These are phyloP conservation scores for Hortaea werneckii DNA, from an alignment of 2,329 filamentous ascomycete species.

Conservation along the genomic window DNA sequence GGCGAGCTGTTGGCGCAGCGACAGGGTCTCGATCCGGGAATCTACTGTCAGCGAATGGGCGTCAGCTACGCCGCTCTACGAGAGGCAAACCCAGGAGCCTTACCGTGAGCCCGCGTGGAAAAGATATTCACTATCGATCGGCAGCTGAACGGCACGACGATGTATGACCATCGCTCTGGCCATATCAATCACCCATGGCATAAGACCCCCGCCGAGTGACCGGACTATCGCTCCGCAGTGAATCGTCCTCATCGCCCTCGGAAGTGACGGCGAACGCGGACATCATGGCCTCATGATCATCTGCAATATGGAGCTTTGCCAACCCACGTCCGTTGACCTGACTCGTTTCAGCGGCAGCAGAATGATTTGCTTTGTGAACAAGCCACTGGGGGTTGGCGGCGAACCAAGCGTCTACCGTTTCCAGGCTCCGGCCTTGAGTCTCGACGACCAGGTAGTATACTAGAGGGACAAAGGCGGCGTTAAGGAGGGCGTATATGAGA, in stretches of 20 bases:
- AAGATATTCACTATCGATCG: too few species aligned
- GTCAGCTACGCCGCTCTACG: slow-evolving; percentile 11
- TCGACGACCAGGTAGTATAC: slow-evolving; percentile 49
- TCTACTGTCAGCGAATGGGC: slow-evolving; percentile 12
- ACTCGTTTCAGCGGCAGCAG: not conserved
- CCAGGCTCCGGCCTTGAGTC: slow-evolving; percentile 12
- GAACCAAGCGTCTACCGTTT: slow-evolving; percentile 16
- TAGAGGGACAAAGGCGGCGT: slow-evolving; percentile 39
- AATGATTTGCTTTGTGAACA: slow-evolving; percentile 11
- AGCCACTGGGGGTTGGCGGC: slow-evolving; percentile 10
- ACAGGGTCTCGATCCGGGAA: slow-evolving; percentile 13
- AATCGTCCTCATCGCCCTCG: not conserved
- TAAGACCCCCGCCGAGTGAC: slow-evolving; percentile 6
- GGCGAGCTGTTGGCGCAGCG: slow-evolving; percentile 15
- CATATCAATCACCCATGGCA: not conserved
- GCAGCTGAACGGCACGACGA: too few species aligned
- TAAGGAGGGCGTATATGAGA: slow-evolving; percentile 17
- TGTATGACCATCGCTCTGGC: too few species aligned
- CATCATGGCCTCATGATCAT: slow-evolving; percentile 14
- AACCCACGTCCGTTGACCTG: slow-evolving; percentile 1
- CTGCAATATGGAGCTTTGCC: slow-evolving; percentile 4
- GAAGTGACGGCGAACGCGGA: slow-evolving; percentile 8
- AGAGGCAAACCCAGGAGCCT: slow-evolving; percentile 12
- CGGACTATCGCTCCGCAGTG: not conserved
- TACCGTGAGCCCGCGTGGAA: not conserved